Conservation (phyloP, 306 rosid species). For the Luffa acutangula region DNA sequence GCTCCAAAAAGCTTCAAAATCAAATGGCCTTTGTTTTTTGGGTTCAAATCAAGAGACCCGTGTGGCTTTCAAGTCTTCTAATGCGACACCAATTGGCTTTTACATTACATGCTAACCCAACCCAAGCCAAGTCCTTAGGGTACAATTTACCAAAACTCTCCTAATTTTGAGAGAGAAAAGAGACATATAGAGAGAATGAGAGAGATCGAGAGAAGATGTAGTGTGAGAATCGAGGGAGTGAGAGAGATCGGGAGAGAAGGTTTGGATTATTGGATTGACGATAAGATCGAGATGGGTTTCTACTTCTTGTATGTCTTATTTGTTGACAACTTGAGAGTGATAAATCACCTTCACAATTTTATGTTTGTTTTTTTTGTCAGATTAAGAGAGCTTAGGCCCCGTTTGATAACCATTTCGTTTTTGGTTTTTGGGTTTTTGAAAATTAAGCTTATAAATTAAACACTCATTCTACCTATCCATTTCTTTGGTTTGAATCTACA, state of each 20-base stretch:
- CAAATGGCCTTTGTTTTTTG: neutral
- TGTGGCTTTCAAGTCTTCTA: slow-evolving; percentile 23
- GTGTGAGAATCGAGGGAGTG: neutral
- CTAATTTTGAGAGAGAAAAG: neutral
- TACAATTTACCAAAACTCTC: neutral
- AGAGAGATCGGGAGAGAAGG: neutral
- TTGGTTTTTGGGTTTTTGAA: no score
- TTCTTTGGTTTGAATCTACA: no score
- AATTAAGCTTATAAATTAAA: no score
- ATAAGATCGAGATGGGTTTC: no score
- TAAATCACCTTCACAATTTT: neutral
- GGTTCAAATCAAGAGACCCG: slow-evolving; percentile 17
- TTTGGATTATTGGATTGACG: no score
- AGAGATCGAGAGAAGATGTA: neutral
- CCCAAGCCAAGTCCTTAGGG: neutral
- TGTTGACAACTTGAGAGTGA: no score
- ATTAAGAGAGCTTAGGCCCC: no score
- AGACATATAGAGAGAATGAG: neutral
- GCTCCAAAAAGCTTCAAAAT: neutral
- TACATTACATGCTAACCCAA: slow-evolving; percentile 16
- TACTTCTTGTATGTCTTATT: no score
- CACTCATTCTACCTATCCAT: no score
- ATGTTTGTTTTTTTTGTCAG: no score
- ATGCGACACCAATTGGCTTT: slow-evolving; percentile 58
- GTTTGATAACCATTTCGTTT: no score